Conservation (phyloP, 1,139 yeast genomes). For the Yamadazyma conglobata region DNA sequence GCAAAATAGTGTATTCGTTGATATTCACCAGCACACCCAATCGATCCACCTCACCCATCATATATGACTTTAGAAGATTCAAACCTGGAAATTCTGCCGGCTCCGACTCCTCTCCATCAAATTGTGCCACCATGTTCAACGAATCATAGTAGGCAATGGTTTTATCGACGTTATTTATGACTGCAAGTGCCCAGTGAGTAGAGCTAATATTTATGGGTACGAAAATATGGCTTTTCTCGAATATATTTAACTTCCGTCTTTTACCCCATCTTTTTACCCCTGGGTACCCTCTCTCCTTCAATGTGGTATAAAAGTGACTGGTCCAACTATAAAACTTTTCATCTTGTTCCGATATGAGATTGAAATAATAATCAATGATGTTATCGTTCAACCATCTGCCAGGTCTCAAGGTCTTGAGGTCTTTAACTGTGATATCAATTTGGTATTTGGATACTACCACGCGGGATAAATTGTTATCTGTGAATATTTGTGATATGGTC, state of each 20-base stretch:
- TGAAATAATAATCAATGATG: slow-evolving; percentile 78
- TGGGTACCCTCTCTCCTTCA: slow-evolving; percentile 67
- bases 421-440: slow-evolving; percentile 63
- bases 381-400: slow-evolving; percentile 89
- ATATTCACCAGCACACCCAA: slow-evolving; percentile 33
- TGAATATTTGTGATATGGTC: slow-evolving; percentile 20
- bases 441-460: slow-evolving; percentile 28
- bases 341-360: slow-evolving; percentile 44
- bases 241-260: slow-evolving; percentile 69
- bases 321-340: slow-evolving; percentile 67
- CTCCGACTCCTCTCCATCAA: slow-evolving; percentile 30
- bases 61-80: slow-evolving; percentile 52
- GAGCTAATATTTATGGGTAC: slow-evolving; percentile 81
- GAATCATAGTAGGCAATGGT: slow-evolving; percentile 78
- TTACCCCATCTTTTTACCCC: slow-evolving; percentile 92
- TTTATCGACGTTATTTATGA: slow-evolving; percentile 58
- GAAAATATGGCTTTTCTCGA: slow-evolving; percentile 60
- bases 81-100: slow-evolving; percentile 22
- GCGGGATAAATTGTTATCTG: slow-evolving; percentile 13
- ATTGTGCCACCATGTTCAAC: slow-evolving; percentile 54
- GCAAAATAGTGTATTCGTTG: slow-evolving; percentile 28
- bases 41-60: slow-evolving; percentile 54
- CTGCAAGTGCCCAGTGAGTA: slow-evolving; percentile 92
- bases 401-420: slow-evolving; percentile 67
- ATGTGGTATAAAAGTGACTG: slow-evolving; percentile 79